Evolutionary conservation across 2,329 filamentous ascomycete genomes (phyloP), one percentile per base, ranked within the genome.

Genomic region (Epichloe brachyelytri): DNA sequence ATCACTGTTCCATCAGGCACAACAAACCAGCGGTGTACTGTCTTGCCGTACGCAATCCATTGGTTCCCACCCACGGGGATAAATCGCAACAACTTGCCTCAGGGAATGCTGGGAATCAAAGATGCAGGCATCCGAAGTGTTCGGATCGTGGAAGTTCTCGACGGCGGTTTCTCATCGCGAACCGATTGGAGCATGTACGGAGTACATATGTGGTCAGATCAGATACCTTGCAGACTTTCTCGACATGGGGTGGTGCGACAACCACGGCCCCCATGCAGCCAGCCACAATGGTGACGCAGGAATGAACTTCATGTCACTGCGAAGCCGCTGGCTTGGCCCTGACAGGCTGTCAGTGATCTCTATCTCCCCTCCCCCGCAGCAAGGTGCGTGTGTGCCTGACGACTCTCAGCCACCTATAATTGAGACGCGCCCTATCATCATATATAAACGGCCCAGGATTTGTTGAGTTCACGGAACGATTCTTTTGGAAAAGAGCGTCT

Each of bases 211-310:
- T 30, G 26, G 26, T 30, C 26, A 30, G 51, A 47, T 26, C 44
- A 50, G 41, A 48, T 51, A 30, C 43, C 41, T 36, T 51, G 49
- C 52, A 53, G 49, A 36, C 1, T 7, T 7, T 8, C 22, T 49
- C 19, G 43, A 51, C 46, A 54, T 38, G 52, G 49, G 37, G 14
- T 34, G 43, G 5, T 11, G 33, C 17, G 20, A 22, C 34, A 20
- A n/a, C 7, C 8, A 30, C 8, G 8, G 3, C 15, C 22, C 15
- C 20, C 50, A 48, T 50, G 52, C 50, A 49, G 51, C 51, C 49
- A 51, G 48, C 51, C 49, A 51, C 45, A 34, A 33, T 45, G 43
- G 43, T 45, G 37, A 40, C 20, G 37, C 17, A 30, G 36, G 17
- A 17, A 7, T 7, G 6, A 10, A 20, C 26, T 12, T 40, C n/a